A percentile compares a stretch with the other conserved stretches of the same genome.
phyloP scores from a whole-genome alignment of 768 basidiomycete species.

The Ramaria sp. region DNA sequence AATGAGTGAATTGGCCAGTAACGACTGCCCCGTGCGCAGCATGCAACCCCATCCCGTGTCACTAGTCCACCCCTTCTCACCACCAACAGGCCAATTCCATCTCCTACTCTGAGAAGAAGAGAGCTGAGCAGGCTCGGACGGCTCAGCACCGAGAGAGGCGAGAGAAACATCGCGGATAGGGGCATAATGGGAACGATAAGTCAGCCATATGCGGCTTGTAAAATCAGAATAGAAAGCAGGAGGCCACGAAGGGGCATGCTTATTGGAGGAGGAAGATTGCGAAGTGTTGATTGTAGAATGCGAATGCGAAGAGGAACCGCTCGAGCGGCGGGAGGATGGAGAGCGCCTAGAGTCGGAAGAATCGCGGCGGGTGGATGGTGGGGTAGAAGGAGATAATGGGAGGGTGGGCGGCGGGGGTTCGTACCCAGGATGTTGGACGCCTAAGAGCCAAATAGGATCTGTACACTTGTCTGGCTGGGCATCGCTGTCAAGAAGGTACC shows the following conservation, averaged over 20 bases:
- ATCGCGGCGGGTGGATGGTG: constrained; percentile 22
- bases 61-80: constrained; percentile 73
- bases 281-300: constrained; percentile 23
- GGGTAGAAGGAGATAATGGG: constrained; percentile 13
- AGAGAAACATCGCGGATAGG: constrained; percentile 63
- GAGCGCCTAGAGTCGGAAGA: constrained; percentile 31
- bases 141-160: constrained; percentile 29
- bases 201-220: constrained; percentile 80
- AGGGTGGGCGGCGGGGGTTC: constrained; percentile 29
- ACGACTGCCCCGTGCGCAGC: constrained; percentile 76
- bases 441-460: constrained; percentile 85
- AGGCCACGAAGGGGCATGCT: constrained; percentile 48
- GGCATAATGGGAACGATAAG: constrained; percentile 80
- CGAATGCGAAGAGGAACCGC: constrained; percentile 32
- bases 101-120: constrained; percentile 36
- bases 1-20: constrained; percentile 73
- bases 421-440: constrained; percentile 70
- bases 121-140: constrained; percentile 11
- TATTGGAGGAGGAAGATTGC: constrained; percentile 24
- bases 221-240: constrained; percentile 83
- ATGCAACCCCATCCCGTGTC: constrained; percentile 92
- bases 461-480: constrained; percentile 71
- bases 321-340: constrained; percentile 29
- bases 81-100: constrained; percentile 54
- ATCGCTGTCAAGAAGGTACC: constrained; percentile 87